Base-by-base conservation (phyloP, 179 eudicot genomes). In the Monotropa hypopitys region DNA sequence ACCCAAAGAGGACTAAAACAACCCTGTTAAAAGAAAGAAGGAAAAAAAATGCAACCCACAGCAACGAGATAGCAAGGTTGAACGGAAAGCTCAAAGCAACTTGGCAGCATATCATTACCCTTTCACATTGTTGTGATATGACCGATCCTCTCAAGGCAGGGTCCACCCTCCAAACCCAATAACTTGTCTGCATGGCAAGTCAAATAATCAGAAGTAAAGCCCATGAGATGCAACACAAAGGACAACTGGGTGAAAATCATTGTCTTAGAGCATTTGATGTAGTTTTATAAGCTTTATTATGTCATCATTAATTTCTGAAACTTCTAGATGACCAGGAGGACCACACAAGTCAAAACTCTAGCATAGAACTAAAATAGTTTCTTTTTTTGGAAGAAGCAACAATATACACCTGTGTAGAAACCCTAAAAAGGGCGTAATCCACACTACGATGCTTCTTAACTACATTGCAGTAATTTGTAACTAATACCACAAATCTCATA, bases 121-220 rank as follows among this genome's bases (percentile, higher is more conserved):
- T 78, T 70, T 76, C 71, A 20, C 69, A 76, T 65, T 81, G 82
- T 78, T 84, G 80, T 40, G 49, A 65, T 16, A 63, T 11, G 53
- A 28, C 45, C 0, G 73, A 70, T 3, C 77, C 83, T 40, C 81
- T 66, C 23, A 75, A 78, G 32, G 78, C 71, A 40, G 82, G 84
- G 43, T 84, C 86, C 11, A 76, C 77, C 78, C 84, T 84, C 86
- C 86, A 84, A 70, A 84, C 59, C 86, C 84, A 84, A 77, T 81
- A 81, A 80, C 85, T 80, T 74, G 80, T 56, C 83, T 83, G 81
- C 51, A 18, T 4, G 38, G 26, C 63, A 65, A n/a, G 35, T 8
- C 5, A 77, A 80, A 68, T 7, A 20, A 70, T 50, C 35, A 74
- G 26, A 74, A 57, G 40, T 38, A n/a, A 23, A 28, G 30, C 51